Evolutionary conservation across 768 basidiomycete genomes (phyloP).

Genomic region (Coprinopsis marcescibilis): DNA sequence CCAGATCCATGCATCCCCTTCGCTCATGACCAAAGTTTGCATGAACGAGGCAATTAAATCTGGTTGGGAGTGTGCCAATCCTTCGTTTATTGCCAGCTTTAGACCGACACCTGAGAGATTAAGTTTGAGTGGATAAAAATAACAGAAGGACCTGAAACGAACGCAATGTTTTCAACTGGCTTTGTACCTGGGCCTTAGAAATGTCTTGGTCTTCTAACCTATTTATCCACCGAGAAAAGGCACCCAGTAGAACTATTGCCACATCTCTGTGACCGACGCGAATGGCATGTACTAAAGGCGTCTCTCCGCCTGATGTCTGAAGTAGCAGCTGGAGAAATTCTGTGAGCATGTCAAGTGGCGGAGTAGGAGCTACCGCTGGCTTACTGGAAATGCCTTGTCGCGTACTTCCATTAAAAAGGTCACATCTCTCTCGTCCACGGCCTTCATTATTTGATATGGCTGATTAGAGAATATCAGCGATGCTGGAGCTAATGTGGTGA

Average conservation of each 20-base stretch:
- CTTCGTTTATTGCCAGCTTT: conserved; percentile 88
- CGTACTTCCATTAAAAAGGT: conserved; percentile 79
- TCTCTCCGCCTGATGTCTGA: conserved; percentile 79
- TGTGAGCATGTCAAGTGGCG: no score
- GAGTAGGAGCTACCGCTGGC: no score
- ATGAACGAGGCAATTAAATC: conserved; percentile 89
- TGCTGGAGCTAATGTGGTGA: background rate
- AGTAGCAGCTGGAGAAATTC: no score
- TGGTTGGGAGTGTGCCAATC: conserved; percentile 72
- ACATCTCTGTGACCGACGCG: conserved; percentile 79
- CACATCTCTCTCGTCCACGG: conserved; percentile 81
- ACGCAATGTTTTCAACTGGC: conserved; percentile 77
- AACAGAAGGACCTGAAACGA: conserved; percentile 19
- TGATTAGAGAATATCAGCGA: conserved; percentile 12
- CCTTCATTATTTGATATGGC: conserved; percentile 66
- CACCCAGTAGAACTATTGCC: conserved; percentile 82
- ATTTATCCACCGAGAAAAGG: conserved; percentile 90
- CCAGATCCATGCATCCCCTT: conserved; percentile 88
- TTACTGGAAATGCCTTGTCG: conserved; percentile 73
- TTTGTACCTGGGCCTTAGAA: conserved; percentile 58
- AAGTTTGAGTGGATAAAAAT: background rate
- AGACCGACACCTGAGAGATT: conserved; percentile 62
- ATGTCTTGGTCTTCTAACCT: conserved; percentile 80
- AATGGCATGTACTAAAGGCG: conserved; percentile 90
- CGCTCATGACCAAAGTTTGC: conserved; percentile 94